Percentiles rank a stretch among this genome's conserved stretches.
phyloP scores from a whole-genome alignment of 2,329 filamentous ascomycete genomes.

The Claviceps sp. region DNA sequence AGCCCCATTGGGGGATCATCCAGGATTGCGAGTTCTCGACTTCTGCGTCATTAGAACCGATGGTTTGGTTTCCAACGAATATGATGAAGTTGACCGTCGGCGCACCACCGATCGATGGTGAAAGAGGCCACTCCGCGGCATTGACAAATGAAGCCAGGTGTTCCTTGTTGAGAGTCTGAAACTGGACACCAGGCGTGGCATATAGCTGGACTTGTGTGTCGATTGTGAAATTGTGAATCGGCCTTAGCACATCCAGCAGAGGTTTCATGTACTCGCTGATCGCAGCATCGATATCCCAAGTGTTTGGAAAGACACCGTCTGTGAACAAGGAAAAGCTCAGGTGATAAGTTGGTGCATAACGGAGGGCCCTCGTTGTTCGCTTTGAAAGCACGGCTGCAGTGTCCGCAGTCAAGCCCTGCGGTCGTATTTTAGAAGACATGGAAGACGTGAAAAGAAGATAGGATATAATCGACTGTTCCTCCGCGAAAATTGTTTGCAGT shows the following conservation, averaged over 20 bases:
- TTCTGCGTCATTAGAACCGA: slow-evolving; percentile 31
- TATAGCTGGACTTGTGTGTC: slow-evolving; percentile 95
- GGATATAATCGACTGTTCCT: slow-evolving; percentile 79
- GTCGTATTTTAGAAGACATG: slow-evolving; percentile 32
- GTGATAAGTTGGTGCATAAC: slow-evolving; percentile 88
- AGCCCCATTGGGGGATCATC: slow-evolving; percentile 94
- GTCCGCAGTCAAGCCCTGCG: slow-evolving; percentile 34
- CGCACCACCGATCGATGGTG: slow-evolving; percentile 81
- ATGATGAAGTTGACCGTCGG: slow-evolving; percentile 95
- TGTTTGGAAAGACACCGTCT: slow-evolving; percentile 60
- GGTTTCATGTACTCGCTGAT: slow-evolving; percentile 71
- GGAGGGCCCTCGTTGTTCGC: slow-evolving; percentile 74
- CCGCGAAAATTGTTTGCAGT: slow-evolving; percentile 64
- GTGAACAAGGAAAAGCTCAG: slow-evolving; percentile 93
- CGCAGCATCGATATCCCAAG: slow-evolving; percentile 81
- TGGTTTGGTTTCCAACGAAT: slow-evolving; percentile 71
- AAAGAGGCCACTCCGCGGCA: slow-evolving; percentile 92
- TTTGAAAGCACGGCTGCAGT: slow-evolving; percentile 43
- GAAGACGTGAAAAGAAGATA: slow-evolving; percentile 53
- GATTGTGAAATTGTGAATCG: slow-evolving; percentile 89
- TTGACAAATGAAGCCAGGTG: slow-evolving; percentile 93
- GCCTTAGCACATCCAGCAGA: slow-evolving; percentile 61
- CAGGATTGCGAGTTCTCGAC: slow-evolving; percentile 50
- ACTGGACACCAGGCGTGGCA: slow-evolving; percentile 53
- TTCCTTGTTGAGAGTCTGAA: slow-evolving; percentile 60